Conservation (phyloP, 768 basidiomycete genomes). For the Lyophyllum shimeji region DNA sequence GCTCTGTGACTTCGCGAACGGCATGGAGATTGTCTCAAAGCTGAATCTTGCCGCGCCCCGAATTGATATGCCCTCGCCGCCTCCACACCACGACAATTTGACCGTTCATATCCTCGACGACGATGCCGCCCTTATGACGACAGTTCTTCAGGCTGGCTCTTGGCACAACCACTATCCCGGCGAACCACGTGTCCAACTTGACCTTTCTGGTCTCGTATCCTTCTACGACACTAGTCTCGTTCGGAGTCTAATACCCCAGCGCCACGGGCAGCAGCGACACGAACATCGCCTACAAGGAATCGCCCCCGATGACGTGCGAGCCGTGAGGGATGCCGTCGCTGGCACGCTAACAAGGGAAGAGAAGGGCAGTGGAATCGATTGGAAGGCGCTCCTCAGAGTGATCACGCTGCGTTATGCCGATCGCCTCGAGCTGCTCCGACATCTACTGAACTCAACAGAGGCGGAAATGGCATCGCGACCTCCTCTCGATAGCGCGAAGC, state of each 20-base stretch:
- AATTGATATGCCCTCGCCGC: neutral
- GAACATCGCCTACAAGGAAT: conserved; percentile 27
- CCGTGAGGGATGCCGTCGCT: conserved; percentile 15
- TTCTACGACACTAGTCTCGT: conserved; percentile 33
- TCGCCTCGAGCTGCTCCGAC: conserved; percentile 29
- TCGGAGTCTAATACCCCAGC: conserved; percentile 23
- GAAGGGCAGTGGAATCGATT: conserved; percentile 30
- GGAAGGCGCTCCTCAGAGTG: conserved; percentile 29
- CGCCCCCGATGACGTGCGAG: conserved; percentile 17
- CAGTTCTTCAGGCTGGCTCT: conserved; percentile 22
- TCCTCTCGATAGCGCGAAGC: neutral
- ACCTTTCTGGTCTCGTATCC: conserved; percentile 30
- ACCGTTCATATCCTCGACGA: neutral
- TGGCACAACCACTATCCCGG: conserved; percentile 35
- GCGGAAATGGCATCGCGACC: neutral
- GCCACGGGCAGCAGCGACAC: conserved; percentile 19
- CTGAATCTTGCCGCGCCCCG: conserved; percentile 24
- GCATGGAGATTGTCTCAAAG: conserved; percentile 40
- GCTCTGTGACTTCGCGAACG: conserved; percentile 44
- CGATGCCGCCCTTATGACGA: neutral
- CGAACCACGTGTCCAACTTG: conserved; percentile 32
- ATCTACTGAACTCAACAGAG: conserved; percentile 12
- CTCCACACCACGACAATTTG: neutral
- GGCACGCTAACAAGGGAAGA: conserved; percentile 10
- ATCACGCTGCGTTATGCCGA: conserved; percentile 31